Percentiles rank a stretch among this genome's conserved stretches.
Evolutionary conservation across 306 rosid species (phyloP).

Genomic region (Clitoria ternatea): DNA sequence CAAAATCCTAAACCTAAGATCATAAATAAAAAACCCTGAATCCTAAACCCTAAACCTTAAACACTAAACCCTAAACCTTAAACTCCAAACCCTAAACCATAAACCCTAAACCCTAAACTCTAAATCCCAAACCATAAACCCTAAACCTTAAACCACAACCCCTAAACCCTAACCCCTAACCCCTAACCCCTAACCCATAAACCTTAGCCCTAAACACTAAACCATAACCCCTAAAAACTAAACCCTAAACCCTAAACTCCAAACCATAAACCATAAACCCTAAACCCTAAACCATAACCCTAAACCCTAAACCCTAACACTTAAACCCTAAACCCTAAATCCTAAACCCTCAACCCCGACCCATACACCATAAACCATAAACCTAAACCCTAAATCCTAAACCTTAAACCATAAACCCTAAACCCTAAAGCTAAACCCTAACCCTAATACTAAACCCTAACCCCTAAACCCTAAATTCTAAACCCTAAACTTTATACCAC

Average conservation of each 20-base stretch:
- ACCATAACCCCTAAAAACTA: not conserved
- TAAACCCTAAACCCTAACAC: not conserved
- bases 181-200: not conserved
- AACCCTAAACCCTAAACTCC: not conserved
- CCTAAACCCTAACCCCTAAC: not conserved
- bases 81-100: constrained; percentile 2
- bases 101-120: constrained; percentile 7
- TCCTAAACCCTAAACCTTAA: constrained; percentile 8
- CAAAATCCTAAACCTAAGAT: not conserved
- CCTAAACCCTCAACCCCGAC: constrained; percentile 15
- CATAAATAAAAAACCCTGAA: too few relatives aligned
- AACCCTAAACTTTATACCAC: too few relatives aligned
- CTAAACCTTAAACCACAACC: constrained; percentile 3
- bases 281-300: not conserved
- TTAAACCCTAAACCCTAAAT: constrained; percentile 1
- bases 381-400: not conserved
- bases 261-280: not conserved
- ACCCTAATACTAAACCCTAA: constrained; percentile 9
- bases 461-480: constrained; percentile 5
- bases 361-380: not conserved
- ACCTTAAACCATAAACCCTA: constrained; percentile 14
- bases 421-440: constrained; percentile 20
- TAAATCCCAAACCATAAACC: constrained; percentile 14
- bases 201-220: not conserved
- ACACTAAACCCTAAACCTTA: constrained; percentile 13